Evolutionary conservation across 2,329 filamentous ascomycete species (phyloP), one percentile per base, ranked within the genome.

Genomic region (Colletotrichum sp.): DNA sequence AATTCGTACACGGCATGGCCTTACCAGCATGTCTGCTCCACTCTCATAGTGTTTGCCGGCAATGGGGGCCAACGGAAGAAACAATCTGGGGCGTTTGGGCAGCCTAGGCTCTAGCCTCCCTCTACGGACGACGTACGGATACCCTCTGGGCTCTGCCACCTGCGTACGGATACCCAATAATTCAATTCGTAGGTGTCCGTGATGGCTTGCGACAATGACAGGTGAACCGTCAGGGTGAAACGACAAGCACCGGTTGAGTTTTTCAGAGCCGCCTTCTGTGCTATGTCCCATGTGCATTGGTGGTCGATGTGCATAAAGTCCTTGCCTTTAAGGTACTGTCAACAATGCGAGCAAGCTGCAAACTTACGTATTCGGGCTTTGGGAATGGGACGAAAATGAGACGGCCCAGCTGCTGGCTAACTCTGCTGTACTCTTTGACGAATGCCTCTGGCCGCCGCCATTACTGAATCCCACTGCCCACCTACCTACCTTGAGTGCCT

Each of bases 301-400:
- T n/a, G 30, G 28, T 32, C 32, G 30, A 25, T 19, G 32, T 48
- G 34, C 66, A 36, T 59, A 55, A 60, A n/a, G 22, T 63, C 57
- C 19, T 70, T 34, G 8, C 57, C 36, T 48, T 70, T 59, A 69
- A 65, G 59, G 70, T 75, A 75, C 64, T 75, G 64, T 76, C 65
- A 76, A 65, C 36, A 76, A 64, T 69, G 74, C 64, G 64, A 64
- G 61, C 61, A 67, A 75, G 69, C 68, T 72, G 72, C 63, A 75
- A 34, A 72, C 61, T 52, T 44, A 27, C 63, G 55, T 64, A 73
- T 66, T 71, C 61, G 57, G 27, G 16, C 44, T 59, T 13, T 7
- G 32, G 22, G 67, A 60, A 69, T 74, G 65, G 74, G 74, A 76
- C 48, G 74, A 74, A 39, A 48, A 74, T 69, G 65, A 73, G 74